Evolutionary conservation across 2,329 filamentous ascomycete genomes (phyloP), one percentile per base, ranked within the genome.

Genomic region (Aaosphaeria arxii): DNA sequence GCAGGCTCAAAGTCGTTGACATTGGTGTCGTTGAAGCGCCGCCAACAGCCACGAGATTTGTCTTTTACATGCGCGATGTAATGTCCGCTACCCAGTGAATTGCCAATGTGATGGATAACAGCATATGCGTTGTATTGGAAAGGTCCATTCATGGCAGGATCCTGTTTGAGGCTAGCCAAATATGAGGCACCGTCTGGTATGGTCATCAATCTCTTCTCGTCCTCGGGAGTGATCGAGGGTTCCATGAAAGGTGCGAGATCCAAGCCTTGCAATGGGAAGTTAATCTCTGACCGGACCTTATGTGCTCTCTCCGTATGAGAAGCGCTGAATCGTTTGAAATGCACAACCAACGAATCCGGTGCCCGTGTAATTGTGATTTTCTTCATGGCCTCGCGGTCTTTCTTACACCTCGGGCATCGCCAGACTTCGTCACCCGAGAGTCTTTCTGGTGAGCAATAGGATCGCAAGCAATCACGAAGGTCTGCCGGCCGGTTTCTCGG

Each of bases 91-190:
- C 82, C 81, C 45, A 88, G 76, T 1, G 78, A 83, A 1, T 74
- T 73, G 24, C 91, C 91, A 4, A 82, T 71, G 67, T 96, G 91
- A 52, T 88, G 79, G 46, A 95, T 82, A 5, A 96, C 87, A 2
- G 86, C 92, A 65, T 95, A 96, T 45, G 88, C 86, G 63, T 95
- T 87, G 69, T 96, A 99, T 5, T 77, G 74, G 62, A 88, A 90
- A 0, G 88, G 86, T 1, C 72, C 71, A 11, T 70, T 74, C 70
- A 76, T 76, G 1, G 66, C 64, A 1, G 66, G 61, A 43, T 75
- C 74, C 1, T 64, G 55, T 40, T 72, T 72, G 29, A 73, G 52
- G 5, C 56, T 56, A 1, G 67, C 61, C 6, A 67, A 46, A 24
- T 70, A 62, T 2, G 51, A 47, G 6, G 54, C 51, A 5, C 62